A percentile compares a stretch with the other conserved stretches of the same genome.
phyloP scores from a whole-genome alignment of 257 asterid species.

The Rubia yunnanensis region DNA sequence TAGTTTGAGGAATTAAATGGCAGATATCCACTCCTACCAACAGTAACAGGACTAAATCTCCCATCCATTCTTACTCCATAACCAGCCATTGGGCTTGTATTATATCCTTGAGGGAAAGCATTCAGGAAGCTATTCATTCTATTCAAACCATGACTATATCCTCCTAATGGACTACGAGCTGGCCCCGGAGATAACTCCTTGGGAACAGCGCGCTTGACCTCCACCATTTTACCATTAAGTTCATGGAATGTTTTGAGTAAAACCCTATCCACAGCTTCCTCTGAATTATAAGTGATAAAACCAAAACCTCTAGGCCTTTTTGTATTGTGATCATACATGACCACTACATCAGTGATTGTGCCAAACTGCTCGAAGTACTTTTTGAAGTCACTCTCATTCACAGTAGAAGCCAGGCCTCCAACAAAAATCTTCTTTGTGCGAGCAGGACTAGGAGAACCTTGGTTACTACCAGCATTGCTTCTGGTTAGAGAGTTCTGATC shows the following conservation, averaged over 20 bases:
- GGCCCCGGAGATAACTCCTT: conserved; percentile 72
- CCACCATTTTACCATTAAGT: conserved; percentile 81
- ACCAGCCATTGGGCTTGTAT: conserved; percentile 37
- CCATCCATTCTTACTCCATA: conserved; percentile 51
- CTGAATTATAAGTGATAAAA: conserved; percentile 67
- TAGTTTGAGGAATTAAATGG: conserved; percentile 43
- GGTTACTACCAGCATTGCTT: conserved; percentile 38
- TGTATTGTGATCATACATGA: conserved; percentile 90
- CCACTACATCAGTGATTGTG: conserved; percentile 67
- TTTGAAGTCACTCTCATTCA: conserved; percentile 77
- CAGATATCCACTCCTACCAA: conserved; percentile 55
- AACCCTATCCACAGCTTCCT: conserved; percentile 77
- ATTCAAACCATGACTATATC: conserved; percentile 39
- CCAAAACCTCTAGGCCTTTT: conserved; percentile 97
- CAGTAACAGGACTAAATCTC: conserved; percentile 49
- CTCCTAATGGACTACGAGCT: conserved; percentile 41
- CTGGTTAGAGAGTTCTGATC: conserved; percentile 36
- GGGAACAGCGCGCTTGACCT: conserved; percentile 79
- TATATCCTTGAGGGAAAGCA: conserved; percentile 42
- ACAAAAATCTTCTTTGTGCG: conserved; percentile 82
- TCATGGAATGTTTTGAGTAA: conserved; percentile 67
- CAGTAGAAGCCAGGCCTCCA: conserved; percentile 81
- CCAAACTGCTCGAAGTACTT: conserved; percentile 80
- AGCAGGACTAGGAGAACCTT: conserved; percentile 60
- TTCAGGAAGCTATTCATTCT: conserved; percentile 39